These are phyloP conservation scores for Tetraselmis striata DNA, from an alignment of 139 green algal genomes.

Conservation along the genomic window DNA sequence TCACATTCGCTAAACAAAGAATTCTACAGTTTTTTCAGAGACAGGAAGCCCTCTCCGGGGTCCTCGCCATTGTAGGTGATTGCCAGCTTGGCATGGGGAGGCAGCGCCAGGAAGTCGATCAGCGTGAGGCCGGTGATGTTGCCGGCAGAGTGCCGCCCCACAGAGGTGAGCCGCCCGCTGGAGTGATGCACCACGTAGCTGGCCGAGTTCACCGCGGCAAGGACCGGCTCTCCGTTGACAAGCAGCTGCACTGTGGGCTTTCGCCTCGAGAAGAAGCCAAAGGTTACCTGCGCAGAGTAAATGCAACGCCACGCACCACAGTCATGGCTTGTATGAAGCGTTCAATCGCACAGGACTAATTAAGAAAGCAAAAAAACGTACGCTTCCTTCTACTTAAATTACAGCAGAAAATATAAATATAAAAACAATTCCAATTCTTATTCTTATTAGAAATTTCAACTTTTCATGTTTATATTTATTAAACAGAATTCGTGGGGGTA, in stretches of 20 bases:
- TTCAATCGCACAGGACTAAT: too few species aligned
- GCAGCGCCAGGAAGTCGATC: conserved; percentile 37
- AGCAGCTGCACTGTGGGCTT: conserved; percentile 44
- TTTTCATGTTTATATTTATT: too few species aligned
- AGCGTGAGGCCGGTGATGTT: conserved; percentile 28
- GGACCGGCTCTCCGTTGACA: conserved; percentile 28
- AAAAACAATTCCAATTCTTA: too few species aligned
- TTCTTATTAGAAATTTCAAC: too few species aligned
- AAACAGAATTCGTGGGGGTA: too few species aligned
- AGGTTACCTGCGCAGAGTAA: conserved; percentile 36
- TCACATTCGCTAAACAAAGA: too few species aligned
- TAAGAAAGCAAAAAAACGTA: too few species aligned
- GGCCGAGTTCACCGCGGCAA: conserved; percentile 25
- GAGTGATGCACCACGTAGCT: conserved; percentile 28
- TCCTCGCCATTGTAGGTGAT: conserved; percentile 26
- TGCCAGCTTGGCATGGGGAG: conserved; percentile 18
- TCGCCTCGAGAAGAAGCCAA: conserved; percentile 37
- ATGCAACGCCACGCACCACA: too few species aligned
- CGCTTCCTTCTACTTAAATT: too few species aligned
- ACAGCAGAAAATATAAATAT: too few species aligned
- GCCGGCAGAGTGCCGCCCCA: conserved; percentile 18
- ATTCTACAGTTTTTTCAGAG: conserved; percentile 27
- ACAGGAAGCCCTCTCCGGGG: conserved; percentile 28
- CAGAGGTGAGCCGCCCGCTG: conserved; percentile 13
- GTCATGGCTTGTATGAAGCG: too few species aligned